Percentiles rank a stretch among this genome's conserved stretches.
phyloP scores from a whole-genome alignment of 2,329 filamentous ascomycete species.

The Cladobotryum mycophilum region DNA sequence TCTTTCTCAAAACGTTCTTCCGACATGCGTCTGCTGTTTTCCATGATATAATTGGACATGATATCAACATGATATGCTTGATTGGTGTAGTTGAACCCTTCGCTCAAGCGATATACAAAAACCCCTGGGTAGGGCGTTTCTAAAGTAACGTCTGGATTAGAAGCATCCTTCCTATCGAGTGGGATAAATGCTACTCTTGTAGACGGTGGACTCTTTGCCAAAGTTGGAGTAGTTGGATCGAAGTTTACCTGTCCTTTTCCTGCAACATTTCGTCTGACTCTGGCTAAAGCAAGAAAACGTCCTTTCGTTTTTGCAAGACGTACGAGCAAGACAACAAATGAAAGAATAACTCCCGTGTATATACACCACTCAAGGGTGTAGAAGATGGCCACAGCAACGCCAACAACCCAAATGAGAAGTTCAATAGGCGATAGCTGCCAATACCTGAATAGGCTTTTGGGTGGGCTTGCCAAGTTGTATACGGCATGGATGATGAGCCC shows the following conservation, averaged over 20 bases:
- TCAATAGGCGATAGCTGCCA: constrained; percentile 72
- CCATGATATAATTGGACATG: constrained; percentile 33
- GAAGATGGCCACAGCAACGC: constrained; percentile 55
- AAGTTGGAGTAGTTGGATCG: background rate
- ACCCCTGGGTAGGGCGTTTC: constrained; percentile 41
- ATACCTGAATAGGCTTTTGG: constrained; percentile 69
- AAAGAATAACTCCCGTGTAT: constrained; percentile 41
- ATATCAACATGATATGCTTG: constrained; percentile 41
- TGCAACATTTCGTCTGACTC: constrained; percentile 13
- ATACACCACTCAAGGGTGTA: constrained; percentile 45
- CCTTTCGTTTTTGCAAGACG: constrained; percentile 42
- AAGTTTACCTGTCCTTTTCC: background rate
- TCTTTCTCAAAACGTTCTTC: constrained; percentile 30
- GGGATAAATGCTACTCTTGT: constrained; percentile 35
- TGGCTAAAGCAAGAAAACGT: constrained; percentile 38
- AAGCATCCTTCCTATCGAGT: constrained; percentile 34
- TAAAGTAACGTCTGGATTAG: constrained; percentile 39
- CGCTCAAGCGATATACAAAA: constrained; percentile 46
- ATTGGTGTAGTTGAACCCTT: constrained; percentile 49
- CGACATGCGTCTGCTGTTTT: constrained; percentile 34
- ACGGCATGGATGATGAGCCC: constrained; percentile 82
- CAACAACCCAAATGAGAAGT: constrained; percentile 66
- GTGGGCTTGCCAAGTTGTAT: constrained; percentile 66
- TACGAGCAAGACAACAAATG: constrained; percentile 36
- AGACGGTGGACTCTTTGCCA: background rate